Percentiles rank a stretch among this genome's conserved stretches.
These are phyloP conservation scores for Dichomitus squalens DNA, from an alignment of 1,284 basidiomycete genomes.

Conservation along the genomic window DNA sequence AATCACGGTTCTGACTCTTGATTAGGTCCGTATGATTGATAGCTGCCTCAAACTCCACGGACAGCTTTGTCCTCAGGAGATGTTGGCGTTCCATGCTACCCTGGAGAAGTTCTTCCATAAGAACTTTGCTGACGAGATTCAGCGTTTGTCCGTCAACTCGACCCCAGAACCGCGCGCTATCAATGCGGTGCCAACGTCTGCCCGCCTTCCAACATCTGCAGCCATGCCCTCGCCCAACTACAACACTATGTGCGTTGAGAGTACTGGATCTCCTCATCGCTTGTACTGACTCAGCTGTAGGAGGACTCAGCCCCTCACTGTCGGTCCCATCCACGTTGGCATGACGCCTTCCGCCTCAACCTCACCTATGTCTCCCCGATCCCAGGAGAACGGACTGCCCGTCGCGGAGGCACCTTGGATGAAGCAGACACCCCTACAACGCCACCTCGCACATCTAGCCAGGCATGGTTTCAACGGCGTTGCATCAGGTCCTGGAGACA, in stretches of 20 bases:
- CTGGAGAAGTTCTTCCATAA: constrained; percentile 88
- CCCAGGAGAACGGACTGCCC: constrained; percentile 23
- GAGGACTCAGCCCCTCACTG: constrained; percentile 23
- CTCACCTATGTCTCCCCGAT: constrained; percentile 38
- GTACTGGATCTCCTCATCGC: not conserved
- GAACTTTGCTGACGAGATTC: constrained; percentile 89
- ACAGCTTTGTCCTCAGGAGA: constrained; percentile 82
- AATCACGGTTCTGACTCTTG: not conserved
- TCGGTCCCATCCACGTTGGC: constrained; percentile 25
- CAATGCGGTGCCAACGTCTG: constrained; percentile 17
- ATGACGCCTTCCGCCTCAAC: constrained; percentile 38
- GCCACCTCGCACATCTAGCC: constrained; percentile 75
- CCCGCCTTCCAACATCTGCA: constrained; percentile 18
- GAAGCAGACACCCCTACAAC: constrained; percentile 75
- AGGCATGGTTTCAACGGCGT: constrained; percentile 81
- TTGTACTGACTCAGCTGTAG: not conserved
- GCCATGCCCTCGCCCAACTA: constrained; percentile 24
- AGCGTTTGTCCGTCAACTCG: constrained; percentile 56
- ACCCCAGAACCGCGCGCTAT: constrained; percentile 29
- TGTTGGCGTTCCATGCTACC: constrained; percentile 90
- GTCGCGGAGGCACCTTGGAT: constrained; percentile 30
- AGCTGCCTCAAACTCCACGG: constrained; percentile 84
- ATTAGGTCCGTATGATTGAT: constrained; percentile 78
- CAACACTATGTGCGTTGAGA: constrained; percentile 10
- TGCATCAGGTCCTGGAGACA: constrained; percentile 69